Evolutionary conservation across 2,329 filamentous ascomycete species (phyloP), one percentile per base, ranked within the genome.

Genomic region (Rhexocercosporidium sp.): DNA sequence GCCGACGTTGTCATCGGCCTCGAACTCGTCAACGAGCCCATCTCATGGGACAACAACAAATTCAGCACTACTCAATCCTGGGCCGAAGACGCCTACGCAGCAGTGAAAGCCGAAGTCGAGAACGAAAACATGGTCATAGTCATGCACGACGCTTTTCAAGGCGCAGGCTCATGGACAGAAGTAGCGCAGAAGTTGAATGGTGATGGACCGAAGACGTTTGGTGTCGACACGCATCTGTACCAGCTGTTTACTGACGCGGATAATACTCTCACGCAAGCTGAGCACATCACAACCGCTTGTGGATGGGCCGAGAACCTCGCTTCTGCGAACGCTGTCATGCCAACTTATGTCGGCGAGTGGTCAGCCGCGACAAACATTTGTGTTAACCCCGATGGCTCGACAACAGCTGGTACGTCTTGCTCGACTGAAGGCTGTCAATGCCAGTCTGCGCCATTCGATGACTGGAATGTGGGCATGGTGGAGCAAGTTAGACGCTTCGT

Each of bases 341-440:
- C 79, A 2, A 76, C 79, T 37, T 78, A 77, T 62, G 79, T 81
- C 3, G 80, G 80, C 64, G 81, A 82, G 68, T 82, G 80, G 75
- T 75, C 70, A 46, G 75, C 78, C 1, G 74, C 74, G 9, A 81
- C 76, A 0, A 79, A 81, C 65, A 77, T 81, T 66, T 81, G 79
- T 73, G 78, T 78, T 6, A 77, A 80, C 62, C 75, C 77, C 0
- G 77, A 82, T 60, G 78, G 78, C 2, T 74, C 69, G 4, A 80
- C 78, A 0, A 72, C 75, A 2, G 77, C 76, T 7, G 80, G 79
- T 3, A 72, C 68, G 3, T 62, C 66, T 0, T 81, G 79, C 72
- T 71, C 66, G 1, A 68, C 64, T 0, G 66, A 68, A 1, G 79
- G 78, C 16, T 81, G 79, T 62, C 79, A 81, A 65, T 81, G 80